These are phyloP conservation scores for Pleurozium schreberi DNA, from an alignment of 225 moss, liverwort and hornwort species.

Conservation along the genomic window DNA sequence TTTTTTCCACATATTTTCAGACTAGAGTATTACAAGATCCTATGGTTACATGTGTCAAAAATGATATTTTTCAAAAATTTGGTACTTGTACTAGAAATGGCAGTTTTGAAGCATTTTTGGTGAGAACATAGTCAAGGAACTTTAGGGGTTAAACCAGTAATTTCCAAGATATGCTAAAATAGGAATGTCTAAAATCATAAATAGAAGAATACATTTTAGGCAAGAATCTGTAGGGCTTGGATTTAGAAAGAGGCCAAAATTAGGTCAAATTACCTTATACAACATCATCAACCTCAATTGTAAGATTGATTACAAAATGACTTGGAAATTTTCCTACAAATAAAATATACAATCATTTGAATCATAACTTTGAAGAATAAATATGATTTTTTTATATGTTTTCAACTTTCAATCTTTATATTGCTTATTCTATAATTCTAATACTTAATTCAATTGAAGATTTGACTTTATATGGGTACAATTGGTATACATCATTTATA, in stretches of 20 bases:
- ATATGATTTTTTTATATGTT: neutral
- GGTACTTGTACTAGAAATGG: no score
- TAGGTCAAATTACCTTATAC: neutral
- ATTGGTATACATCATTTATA: neutral
- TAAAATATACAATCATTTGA: neutral
- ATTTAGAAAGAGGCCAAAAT: neutral
- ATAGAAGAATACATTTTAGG: neutral
- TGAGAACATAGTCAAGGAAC: no score
- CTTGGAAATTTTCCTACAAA: neutral
- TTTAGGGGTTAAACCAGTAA: no score
- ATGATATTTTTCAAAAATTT: no score
- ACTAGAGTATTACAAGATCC: no score
- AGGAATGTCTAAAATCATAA: neutral
- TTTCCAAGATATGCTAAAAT: rapidly evolving
- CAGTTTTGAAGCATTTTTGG: neutral
- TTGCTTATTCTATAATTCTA: neutral
- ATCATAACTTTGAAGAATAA: neutral
- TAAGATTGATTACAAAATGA: neutral
- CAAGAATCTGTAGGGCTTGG: neutral
- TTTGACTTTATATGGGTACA: neutral
- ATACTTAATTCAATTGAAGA: neutral
- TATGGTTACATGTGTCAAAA: no score
- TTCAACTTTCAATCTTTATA: neutral
- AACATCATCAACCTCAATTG: neutral
- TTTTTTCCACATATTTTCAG: no score